A percentile compares a stretch with the other conserved stretches of the same genome.
These are phyloP conservation scores for Anacardium occidentale DNA, from an alignment of 345 rosid species.

Conservation along the genomic window DNA sequence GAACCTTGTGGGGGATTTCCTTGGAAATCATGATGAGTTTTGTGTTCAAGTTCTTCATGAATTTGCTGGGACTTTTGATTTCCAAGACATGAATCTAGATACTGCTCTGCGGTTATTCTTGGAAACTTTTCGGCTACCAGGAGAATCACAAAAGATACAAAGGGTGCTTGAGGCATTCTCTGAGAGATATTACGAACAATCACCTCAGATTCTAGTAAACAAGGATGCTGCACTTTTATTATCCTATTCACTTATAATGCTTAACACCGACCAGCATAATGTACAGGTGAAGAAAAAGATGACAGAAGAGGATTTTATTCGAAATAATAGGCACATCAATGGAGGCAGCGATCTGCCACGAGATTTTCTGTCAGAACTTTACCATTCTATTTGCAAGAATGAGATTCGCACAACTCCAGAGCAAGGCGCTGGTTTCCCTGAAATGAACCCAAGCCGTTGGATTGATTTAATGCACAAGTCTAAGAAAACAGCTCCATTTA, in stretches of 20 bases:
- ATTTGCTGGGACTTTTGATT: conserved; percentile 68
- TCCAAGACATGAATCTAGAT: conserved; percentile 63
- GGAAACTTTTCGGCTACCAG: conserved; percentile 74
- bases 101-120: conserved; percentile 68
- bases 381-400: conserved; percentile 60
- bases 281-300: conserved; percentile 72
- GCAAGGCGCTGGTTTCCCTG: conserved; percentile 53
- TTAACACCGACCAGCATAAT: conserved; percentile 79
- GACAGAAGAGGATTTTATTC: conserved; percentile 75
- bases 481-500: conserved; percentile 52
- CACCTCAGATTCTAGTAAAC: conserved; percentile 50
- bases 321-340: conserved; percentile 64
- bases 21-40: conserved; percentile 75
- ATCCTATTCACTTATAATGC: conserved; percentile 70
- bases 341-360: conserved; percentile 73
- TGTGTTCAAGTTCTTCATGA: conserved; percentile 72
- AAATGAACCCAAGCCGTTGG: conserved; percentile 66
- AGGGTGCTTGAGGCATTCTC: conserved; percentile 82
- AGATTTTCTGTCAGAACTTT: conserved; percentile 65
- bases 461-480: conserved; percentile 63
- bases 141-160: conserved; percentile 80
- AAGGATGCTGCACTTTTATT: conserved; percentile 68
- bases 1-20: conserved; percentile 64
- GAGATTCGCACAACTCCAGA: conserved; percentile 72
- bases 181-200: conserved; percentile 79